These are phyloP conservation scores for Beta macrorhiza DNA, from an alignment of 179 eudicot genomes.

Conservation along the genomic window DNA sequence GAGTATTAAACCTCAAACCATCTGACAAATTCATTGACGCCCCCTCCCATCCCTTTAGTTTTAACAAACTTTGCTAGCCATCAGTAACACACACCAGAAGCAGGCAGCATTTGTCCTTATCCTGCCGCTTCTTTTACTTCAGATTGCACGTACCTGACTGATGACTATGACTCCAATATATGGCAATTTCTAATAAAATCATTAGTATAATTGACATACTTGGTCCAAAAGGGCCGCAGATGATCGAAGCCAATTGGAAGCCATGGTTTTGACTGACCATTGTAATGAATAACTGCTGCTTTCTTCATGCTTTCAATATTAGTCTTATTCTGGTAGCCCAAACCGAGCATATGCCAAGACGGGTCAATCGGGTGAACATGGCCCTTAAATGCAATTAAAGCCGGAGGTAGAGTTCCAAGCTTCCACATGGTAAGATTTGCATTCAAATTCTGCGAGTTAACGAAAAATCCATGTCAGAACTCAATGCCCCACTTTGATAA, in stretches of 20 bases:
- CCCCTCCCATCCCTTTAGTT: constrained; percentile 13
- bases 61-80: constrained; percentile 30
- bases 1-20: constrained; percentile 23
- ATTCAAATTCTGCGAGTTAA: constrained; percentile 71
- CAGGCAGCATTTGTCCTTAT: constrained; percentile 19
- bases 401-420: constrained; percentile 97
- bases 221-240: constrained; percentile 97
- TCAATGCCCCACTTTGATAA: neutral
- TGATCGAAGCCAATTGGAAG: constrained; percentile 93
- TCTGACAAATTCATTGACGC: constrained; percentile 21
- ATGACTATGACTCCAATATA: constrained; percentile 69
- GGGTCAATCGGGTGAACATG: constrained; percentile 85
- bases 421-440: constrained; percentile 95
- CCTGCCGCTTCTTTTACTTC: constrained; percentile 22
- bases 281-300: constrained; percentile 98
- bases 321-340: constrained; percentile 94
- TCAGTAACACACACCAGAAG: constrained; percentile 23
- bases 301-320: constrained; percentile 62
- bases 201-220: constrained; percentile 81
- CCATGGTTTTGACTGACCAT: constrained; percentile 99
- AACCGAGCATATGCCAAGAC: constrained; percentile 97
- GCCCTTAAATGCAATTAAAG: constrained; percentile 93
- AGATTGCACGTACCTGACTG: constrained; percentile 15
- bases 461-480: constrained; percentile 20
- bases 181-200: constrained; percentile 89